phyloP scores from a whole-genome alignment of 257 asterid species.

The Marsdenia floribunda region DNA sequence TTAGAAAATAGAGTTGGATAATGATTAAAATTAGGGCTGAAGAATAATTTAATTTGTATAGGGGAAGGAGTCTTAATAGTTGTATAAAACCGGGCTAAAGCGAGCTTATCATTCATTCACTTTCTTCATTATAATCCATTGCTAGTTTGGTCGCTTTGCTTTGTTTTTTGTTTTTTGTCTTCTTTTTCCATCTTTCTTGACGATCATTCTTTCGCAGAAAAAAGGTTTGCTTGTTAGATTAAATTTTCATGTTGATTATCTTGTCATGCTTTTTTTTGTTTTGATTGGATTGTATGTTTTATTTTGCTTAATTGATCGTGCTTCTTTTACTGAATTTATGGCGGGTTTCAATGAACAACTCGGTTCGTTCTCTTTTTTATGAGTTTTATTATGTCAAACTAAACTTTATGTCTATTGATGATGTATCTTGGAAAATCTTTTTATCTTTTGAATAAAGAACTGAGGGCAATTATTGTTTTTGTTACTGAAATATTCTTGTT shows the following conservation, averaged over 20 bases:
- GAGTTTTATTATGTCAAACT: neutral
- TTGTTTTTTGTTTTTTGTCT: constrained; percentile 7
- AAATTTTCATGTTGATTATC: neutral
- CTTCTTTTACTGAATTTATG: constrained; percentile 5
- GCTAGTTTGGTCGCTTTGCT: constrained; percentile 7
- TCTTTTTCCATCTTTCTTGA: constrained; percentile 11
- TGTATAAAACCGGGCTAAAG: constrained; percentile 22
- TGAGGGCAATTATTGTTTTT: neutral
- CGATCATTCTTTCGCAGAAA: constrained; percentile 8
- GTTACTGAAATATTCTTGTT: neutral
- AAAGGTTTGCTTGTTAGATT: constrained; percentile 24
- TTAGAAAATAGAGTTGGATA: constrained; percentile 13
- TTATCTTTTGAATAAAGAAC: neutral
- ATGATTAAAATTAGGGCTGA: neutral
- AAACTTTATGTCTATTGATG: constrained; percentile 1
- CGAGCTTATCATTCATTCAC: constrained; percentile 27
- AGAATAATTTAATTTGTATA: constrained; percentile 2
- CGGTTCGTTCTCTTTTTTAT: neutral
- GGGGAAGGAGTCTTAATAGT: neutral
- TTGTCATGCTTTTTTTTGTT: constrained; percentile 2
- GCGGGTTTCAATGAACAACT: constrained; percentile 11
- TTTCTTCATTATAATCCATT: constrained; percentile 15
- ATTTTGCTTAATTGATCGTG: constrained; percentile 12
- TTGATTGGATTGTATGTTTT: neutral
- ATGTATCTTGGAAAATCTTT: neutral